Base-by-base conservation (phyloP, 257 asterid genomes). In the Linaria vulgaris region DNA sequence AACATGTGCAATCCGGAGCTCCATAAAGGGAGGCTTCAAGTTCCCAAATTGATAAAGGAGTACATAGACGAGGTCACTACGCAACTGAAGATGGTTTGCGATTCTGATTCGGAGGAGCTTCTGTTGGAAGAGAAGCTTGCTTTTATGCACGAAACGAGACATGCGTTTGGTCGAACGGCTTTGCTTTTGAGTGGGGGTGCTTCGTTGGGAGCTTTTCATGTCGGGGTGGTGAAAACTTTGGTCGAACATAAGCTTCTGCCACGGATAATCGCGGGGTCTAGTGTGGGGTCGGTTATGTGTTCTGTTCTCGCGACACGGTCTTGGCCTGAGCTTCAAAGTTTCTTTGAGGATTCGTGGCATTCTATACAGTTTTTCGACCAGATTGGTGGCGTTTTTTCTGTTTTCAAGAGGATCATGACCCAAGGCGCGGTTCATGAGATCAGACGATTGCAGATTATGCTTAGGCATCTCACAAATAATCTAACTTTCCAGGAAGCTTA, bases 401-500 rank as follows among this genome's bases (percentile, higher is more conserved):
- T 90, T 59, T 87, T 90, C 72, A 87, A 73, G 76, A 78, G 99
- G 87, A 83, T 94, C 55, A 85, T 68, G 91, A 89, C 85, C 0
- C 89, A 68, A 20, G 99, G 99, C 11, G 99, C 95, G 0, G 88
- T 87, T 63, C 99, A 94, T 50, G 99, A 94, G 79, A 90, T 94
- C 20, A 80, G 99, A 61, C 95, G 85, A 34, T 58, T 94, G 78
- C 99, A 90, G 76, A 67, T 74, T 45, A 72, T 90, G 96, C 64
- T 94, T 67, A 74, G 97, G 59, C 83, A 89, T 69, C 85, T 90
- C 24, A 94, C 99, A 0, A 87, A 89, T 64, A 94, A 94, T 81
- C 73, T 94, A 14, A 94, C 99, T 37, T 94, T 92, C 74, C 97
- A 87, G 66, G 99, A 94, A 65, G 99, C 99, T n/a, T 94, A 94